Evolutionary conservation across 306 rosid genomes (phyloP).

Genomic region (Lagenaria siceraria): DNA sequence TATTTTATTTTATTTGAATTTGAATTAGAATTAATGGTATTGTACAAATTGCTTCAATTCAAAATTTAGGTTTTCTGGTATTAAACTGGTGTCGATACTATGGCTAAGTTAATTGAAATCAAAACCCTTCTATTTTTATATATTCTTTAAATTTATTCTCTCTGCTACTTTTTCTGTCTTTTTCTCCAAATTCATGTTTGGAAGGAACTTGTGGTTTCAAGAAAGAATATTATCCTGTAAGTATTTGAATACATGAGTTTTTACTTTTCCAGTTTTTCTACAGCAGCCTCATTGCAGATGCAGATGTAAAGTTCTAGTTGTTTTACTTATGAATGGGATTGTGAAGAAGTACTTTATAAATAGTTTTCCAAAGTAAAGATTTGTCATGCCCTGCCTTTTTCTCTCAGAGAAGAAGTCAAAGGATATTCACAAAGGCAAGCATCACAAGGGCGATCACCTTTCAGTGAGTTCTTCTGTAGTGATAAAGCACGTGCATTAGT

Average conservation of each 20-base stretch:
- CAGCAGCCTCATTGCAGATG: not conserved
- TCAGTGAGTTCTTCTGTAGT: slow-evolving; percentile 37
- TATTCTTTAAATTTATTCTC: not conserved
- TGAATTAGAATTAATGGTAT: not conserved
- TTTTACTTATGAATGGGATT: not conserved
- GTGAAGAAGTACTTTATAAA: not conserved
- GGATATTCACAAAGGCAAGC: slow-evolving; percentile 52
- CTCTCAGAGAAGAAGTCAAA: slow-evolving; percentile 58
- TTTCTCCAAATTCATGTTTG: not conserved
- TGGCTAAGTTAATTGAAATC: not conserved
- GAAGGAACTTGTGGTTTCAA: not conserved
- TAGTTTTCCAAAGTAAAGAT: not conserved
- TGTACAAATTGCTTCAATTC: not conserved
- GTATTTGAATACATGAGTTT: not conserved
- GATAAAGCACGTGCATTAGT: not conserved
- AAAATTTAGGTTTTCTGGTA: not conserved
- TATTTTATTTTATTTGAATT: not conserved
- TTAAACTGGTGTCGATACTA: not conserved
- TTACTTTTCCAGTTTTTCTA: not conserved
- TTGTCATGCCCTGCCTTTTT: slow-evolving; percentile 6
- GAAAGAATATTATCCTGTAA: not conserved
- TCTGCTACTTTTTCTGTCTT: not conserved
- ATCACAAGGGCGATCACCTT: slow-evolving; percentile 25
- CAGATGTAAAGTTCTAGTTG: not conserved
- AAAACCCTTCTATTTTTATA: not conserved